Base-by-base conservation (phyloP, 2,329 filamentous ascomycete species). In the Trichoderma cornu-damae region DNA sequence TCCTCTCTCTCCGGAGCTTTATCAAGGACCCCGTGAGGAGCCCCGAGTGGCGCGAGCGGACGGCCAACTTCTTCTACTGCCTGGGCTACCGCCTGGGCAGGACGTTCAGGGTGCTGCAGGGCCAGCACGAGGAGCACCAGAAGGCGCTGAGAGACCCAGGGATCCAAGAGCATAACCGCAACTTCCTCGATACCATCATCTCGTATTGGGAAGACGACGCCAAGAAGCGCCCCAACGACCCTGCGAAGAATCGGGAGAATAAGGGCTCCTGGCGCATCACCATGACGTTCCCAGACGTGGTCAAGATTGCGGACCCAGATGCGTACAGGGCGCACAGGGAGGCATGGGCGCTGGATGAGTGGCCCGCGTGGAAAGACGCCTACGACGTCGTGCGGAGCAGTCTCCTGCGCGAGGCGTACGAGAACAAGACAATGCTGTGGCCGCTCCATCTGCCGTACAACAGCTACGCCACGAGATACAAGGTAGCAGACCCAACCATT, bases 351-450 rank as follows among this genome's bases (percentile, higher is more conserved):
- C 14, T 16, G 18, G 12, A 14, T 1, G 28, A 51, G 9, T 57
- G 42, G 47, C 38, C 52, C 0, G 38, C 18, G 2, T 6, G 42
- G 16, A 24, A n/a, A 16, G 12, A 28, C 6, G 58, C 53, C 2
- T 42, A 28, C 40, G 50, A 63, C 1, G 37, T 71, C 1, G 66
- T 79, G 38, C 69, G 74, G 34, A 65, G 67, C 43, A 69, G 67
- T 0, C 67, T 81, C 43, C 68, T 80, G 18, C 65, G 71, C 3
- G 78, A 82, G 67, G 68, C 72, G 20, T 68, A 72, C 38, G 65
- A 70, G 57, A 79, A 78, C 59, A 66, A 70, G 53, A 71, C 67
- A 32, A 72, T 77, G 64, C 64, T 79, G 11, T 75, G 72, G 60
- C 75, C 75, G 0, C 66, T 65, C 9, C 70, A 75, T 3, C 38